Evolutionary conservation across 164 flowering plant genomes (phyloP).

Genomic region (Vitis amurensis): DNA sequence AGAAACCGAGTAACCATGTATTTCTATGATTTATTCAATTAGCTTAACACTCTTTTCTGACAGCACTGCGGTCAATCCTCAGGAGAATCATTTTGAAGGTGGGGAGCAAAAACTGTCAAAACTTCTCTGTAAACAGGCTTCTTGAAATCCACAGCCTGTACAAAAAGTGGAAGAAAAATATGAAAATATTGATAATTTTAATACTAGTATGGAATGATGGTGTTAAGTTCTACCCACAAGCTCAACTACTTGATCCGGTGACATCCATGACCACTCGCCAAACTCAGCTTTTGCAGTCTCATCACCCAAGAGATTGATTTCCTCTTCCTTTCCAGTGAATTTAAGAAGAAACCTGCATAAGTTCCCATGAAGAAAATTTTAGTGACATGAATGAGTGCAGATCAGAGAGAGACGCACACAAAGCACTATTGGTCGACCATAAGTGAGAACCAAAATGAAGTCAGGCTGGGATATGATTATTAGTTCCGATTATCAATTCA

Average conservation of each 20-base stretch:
- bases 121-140: constrained; percentile 89
- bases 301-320: constrained; percentile 91
- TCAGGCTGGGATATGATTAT: no score
- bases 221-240: constrained; percentile 44
- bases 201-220: neutral
- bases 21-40: no score
- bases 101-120: constrained; percentile 52
- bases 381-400: no score
- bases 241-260: constrained; percentile 68
- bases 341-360: constrained; percentile 84
- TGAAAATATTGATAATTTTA: neutral
- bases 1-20: no score
- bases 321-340: constrained; percentile 82
- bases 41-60: no score
- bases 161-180: constrained; percentile 1
- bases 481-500: no score
- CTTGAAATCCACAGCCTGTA: constrained; percentile 93
- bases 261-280: constrained; percentile 93
- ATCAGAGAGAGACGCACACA: no score
- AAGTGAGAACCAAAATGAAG: no score
- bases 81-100: constrained; percentile 30
- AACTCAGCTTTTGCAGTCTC: constrained; percentile 91
- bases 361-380: neutral
- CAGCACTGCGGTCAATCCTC: no score
- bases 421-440: no score